A percentile compares a stretch with the other conserved stretches of the same genome.
These are phyloP conservation scores for Aureobasidium pullulans DNA, from an alignment of 2,329 filamentous ascomycete genomes.

Conservation along the genomic window DNA sequence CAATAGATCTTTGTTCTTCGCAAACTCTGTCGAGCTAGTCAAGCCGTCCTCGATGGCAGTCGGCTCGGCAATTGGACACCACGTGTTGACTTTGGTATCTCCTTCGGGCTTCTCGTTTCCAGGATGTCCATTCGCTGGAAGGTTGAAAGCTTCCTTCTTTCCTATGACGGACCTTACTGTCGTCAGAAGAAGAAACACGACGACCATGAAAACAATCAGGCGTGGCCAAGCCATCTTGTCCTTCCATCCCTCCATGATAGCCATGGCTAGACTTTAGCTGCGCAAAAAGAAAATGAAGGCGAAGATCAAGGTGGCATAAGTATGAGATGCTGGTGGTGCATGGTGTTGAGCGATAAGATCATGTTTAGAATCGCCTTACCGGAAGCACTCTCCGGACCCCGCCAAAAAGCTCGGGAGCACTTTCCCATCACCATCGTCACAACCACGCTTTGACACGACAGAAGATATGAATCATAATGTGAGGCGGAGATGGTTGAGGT, in stretches of 20 bases:
- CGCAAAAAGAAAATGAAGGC: not conserved
- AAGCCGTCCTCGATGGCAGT: not conserved
- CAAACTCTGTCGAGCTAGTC: not conserved
- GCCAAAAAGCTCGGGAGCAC: not conserved
- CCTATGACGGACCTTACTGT: not conserved
- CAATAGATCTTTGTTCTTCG: not conserved
- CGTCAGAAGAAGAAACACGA: conserved; percentile 4
- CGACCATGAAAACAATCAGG: conserved; percentile 5
- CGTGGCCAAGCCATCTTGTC: conserved; percentile 11
- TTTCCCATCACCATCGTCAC: not conserved
- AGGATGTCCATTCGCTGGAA: not conserved
- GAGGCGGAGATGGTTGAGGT: no score
- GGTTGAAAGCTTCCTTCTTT: not conserved
- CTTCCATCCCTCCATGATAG: conserved; percentile 5
- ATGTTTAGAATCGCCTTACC: not conserved
- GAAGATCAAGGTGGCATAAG: not conserved
- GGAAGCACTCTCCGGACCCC: not conserved
- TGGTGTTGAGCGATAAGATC: not conserved
- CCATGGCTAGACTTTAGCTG: not conserved
- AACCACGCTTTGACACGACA: not conserved
- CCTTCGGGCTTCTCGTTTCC: not conserved
- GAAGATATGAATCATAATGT: not conserved
- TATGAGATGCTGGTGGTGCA: not conserved
- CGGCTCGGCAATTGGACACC: conserved; percentile 10
- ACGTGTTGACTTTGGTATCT: not conserved